Evolutionary conservation across 768 basidiomycete species (phyloP), one percentile per base, ranked within the genome.

Genomic region (Termitomyces bulborhizus): DNA sequence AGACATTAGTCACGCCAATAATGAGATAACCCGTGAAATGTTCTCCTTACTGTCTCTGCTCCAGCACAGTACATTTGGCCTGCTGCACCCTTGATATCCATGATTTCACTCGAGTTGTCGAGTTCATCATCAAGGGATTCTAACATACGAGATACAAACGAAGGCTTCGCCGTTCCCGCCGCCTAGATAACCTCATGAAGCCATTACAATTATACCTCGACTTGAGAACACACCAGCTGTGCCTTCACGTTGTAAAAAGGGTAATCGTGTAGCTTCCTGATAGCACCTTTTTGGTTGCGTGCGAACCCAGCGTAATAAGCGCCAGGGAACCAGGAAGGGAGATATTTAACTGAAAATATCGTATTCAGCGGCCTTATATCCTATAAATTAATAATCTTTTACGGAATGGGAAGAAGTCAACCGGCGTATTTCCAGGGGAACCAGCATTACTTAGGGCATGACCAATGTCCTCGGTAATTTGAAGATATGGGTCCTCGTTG

Each of bases 261-360:
- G 27, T 62, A 59, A 24, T 73, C 60, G 37, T 65, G 61, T 59
- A 72, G 62, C 12, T 61, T 52, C 13, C 64, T 54, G 1, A 60
- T 51, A 3, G 15, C 46, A 12, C 45, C 32, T 21, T 21, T 45
- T 13, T 58, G 40, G 9, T 62, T 46, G 3, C 55, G 31, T 15
- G 69, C 68, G 7, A 54, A 60, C 9, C 36, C 43, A 0, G 57
- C 63, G 34, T 62, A 67, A 43, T 62, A 56, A 3, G 65, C 50
- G 12, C 71, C 67, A 15, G 70, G 70, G 44, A 72, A 66, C 72
- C 72, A 73, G 3, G 60, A 54, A 3, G 72, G 72, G 9, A 73
- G 46, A 31, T 68, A 53, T 36, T 60, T 59, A 1, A 72, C 71
- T 73, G 52, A 29, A 29, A 13, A 43, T 5, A 15, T 42, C 21